Base-by-base conservation (phyloP, 2,329 filamentous ascomycete species). In the Hymenoscyphus linearis region DNA sequence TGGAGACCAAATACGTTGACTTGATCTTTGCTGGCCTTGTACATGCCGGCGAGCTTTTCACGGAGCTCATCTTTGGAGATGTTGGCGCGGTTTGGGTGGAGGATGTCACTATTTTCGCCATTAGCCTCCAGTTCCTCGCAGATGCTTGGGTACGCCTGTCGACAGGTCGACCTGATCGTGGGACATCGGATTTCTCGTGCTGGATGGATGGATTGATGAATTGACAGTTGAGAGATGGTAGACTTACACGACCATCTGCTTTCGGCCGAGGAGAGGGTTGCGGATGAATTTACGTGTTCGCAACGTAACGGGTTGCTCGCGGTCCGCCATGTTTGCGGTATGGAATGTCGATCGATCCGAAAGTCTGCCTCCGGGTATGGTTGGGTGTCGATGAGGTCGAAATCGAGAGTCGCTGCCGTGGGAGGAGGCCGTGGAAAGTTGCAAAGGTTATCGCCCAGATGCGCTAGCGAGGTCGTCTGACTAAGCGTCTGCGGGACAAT, bases 221-320 rank as follows among this genome's bases (percentile, higher is more conserved):
- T 31, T 31, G 25, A 16, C 59, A 59, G 27, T 31, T 31, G 25
- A 16, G 60, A 59, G 27, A 64, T 67, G 63, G 68, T 72, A 27
- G 72, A 88, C 90, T 87, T 91, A 97, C 93, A 97, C 90, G 82
- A 97, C 93, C 91, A 98, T 96, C 89, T 98, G 93, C 87, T 96
- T 96, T 80, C 93, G 90, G 79, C 89, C 91, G 78, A 99, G 89
- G 77, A 99, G 91, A 80, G 95, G 91, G 88, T 99, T 99, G 85
- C 93, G 91, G 84, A 98, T 96, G 90, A 99, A 99, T 86, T 98
- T 98, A 90, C 95, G 93, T 82, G 95, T 99, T 85, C 95, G 87
- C 83, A 93, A 82, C 76, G 89, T 92, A 78, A 92, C 88, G 77
- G 88, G 82, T 74, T 81, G 80, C 78, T 91, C 88, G 76, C 81